These are phyloP conservation scores for Beta lomatogona DNA, from an alignment of 179 eudicot genomes.

Conservation along the genomic window DNA sequence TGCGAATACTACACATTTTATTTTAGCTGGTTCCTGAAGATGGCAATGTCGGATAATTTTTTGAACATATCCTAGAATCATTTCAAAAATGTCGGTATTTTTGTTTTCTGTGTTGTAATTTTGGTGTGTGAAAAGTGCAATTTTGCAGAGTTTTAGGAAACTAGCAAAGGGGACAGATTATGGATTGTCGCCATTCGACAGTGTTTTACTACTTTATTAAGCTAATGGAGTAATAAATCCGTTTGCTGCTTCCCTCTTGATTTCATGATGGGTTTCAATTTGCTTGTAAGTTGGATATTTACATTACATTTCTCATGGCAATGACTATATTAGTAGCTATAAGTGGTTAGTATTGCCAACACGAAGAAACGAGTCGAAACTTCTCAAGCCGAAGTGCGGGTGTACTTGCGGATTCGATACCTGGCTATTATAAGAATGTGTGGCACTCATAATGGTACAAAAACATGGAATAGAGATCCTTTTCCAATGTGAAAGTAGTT, in stretches of 20 bases:
- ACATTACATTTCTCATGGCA: background rate
- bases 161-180: background rate
- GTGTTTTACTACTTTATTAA: background rate
- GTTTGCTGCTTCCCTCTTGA: background rate
- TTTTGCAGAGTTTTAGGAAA: background rate
- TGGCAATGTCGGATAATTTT: background rate
- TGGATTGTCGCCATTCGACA: background rate
- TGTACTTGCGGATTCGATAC: no score
- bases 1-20: background rate
- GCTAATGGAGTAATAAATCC: background rate
- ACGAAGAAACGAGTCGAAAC: no score
- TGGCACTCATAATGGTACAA: no score
- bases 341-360: no score
- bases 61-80: no score
- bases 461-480: no score
- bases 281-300: background rate
- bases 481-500: no score
- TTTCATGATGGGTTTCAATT: background rate
- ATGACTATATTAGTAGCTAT: no score
- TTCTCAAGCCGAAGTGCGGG: no score
- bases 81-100: background rate
- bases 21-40: background rate
- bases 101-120: background rate
- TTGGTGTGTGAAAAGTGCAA: background rate
- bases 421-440: no score